Evolutionary conservation across 768 basidiomycete genomes (phyloP), one percentile per base, ranked within the genome.

Genomic region (Cystofilobasidium macerans): DNA sequence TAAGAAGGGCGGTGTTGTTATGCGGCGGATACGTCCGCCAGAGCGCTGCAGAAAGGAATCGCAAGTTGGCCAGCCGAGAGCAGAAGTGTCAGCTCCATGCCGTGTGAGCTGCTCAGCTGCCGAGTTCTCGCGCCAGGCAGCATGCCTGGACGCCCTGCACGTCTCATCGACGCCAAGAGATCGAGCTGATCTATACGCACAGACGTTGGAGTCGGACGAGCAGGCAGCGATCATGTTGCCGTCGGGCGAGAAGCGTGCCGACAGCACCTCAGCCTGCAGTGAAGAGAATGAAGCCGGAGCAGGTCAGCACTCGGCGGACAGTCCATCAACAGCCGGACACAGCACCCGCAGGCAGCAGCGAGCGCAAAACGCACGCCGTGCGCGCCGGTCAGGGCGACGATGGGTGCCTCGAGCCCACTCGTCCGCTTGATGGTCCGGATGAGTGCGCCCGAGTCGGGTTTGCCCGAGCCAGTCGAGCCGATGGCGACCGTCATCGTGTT

Each of bases 21-120:
- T 94, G 92, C 9, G 92, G 90, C 20, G 89, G 78, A 65, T 93
- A 95, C 0, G 91, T 93, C 70, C 86, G 80, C 92, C 92, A 95
- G 57, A 94, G 76, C 0, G 91, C 88, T 91, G 65, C 18, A 24
- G 30, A 43, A 28, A 24, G 18, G 22, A 9, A 22, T 28, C 18
- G 24, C 24, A 14, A 32, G 54, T n/a, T n/a, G n/a, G n/a, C n/a
- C n/a, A n/a, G n/a, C n/a, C n/a, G n/a, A n/a, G n/a, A n/a, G n/a
- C n/a, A n/a, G n/a, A n/a, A n/a, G n/a, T n/a, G n/a, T n/a, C n/a
- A n/a, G n/a, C n/a, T n/a, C n/a, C n/a, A n/a, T n/a, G n/a, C n/a
- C n/a, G n/a, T n/a, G 48, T 53, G 33, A 51, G 33, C 33, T 54
- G 48, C 40, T n/a, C n/a, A n/a, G n/a, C n/a, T n/a, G n/a, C 53